Conservation (phyloP, 139 green algal species). For the Desmodesmus armatus region DNA sequence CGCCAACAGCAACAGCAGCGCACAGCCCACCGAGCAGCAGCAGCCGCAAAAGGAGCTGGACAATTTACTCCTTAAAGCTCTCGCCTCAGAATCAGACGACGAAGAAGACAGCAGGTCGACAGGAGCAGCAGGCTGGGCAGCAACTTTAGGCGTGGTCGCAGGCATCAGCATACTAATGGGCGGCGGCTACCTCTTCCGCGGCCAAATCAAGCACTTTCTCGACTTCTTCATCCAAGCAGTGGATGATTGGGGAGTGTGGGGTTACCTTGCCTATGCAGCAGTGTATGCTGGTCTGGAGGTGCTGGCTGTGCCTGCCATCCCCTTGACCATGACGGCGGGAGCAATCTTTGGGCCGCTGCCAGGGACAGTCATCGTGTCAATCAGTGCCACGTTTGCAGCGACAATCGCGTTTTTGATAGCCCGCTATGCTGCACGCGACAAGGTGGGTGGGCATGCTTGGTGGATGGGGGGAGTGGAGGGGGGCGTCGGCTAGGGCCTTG, state of each 20-base stretch:
- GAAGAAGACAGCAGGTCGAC: neutral
- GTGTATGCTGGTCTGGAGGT: conserved; percentile 73
- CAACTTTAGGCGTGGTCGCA: conserved; percentile 50
- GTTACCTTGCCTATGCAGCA: conserved; percentile 76
- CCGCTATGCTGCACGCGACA: conserved; percentile 89
- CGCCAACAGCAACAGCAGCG: conserved; percentile 19
- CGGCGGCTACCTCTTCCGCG: conserved; percentile 64
- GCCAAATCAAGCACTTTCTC: conserved; percentile 71
- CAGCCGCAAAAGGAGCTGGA: conserved; percentile 6
- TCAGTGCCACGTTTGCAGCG: conserved; percentile 80
- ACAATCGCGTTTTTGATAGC: conserved; percentile 94
- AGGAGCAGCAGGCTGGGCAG: conserved; percentile 26
- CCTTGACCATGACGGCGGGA: conserved; percentile 92
- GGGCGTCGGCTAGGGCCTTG: no score
- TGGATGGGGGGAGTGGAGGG: no score
- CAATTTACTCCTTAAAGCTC: neutral
- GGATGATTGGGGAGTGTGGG: conserved; percentile 75
- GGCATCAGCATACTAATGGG: conserved; percentile 64
- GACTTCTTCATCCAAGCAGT: conserved; percentile 76
- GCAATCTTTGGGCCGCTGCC: conserved; percentile 86
- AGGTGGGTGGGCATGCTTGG: conserved; percentile 53
- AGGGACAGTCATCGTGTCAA: conserved; percentile 83
- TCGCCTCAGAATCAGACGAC: neutral
- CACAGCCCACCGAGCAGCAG: conserved; percentile 6
- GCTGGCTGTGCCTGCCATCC: conserved; percentile 77